Evolutionary conservation across 495 filamentous ascomycete genomes (phyloP), one percentile per base, ranked within the genome.

Genomic region (Penicillium canariense): DNA sequence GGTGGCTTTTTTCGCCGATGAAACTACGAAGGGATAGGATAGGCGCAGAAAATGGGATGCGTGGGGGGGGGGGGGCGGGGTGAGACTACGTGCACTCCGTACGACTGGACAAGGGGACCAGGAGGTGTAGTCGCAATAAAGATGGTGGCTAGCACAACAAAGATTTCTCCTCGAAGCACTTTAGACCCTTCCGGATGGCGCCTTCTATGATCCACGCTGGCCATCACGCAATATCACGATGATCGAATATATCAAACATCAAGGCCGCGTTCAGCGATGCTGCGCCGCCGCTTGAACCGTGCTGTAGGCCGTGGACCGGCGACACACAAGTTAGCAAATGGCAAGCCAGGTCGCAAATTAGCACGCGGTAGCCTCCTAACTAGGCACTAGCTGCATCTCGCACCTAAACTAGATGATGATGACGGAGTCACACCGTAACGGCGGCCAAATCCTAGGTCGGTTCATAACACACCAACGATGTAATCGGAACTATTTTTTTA

Each of bases 231-330:
- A 30, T 46, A 46, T 27, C 14, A 44, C n/a, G n/a, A n/a, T n/a
- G n/a, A n/a, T n/a, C n/a, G n/a, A n/a, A 2, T 14, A 1, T 14
- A 8, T 40, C 36, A 40, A 60, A 65, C 55, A 28, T 60, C 60
- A 30, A 66, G 31, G 65, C 60, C 17, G 63, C 62, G 54, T 66
- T 61, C 6, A 68, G 52, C 23, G 59, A 32, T 65, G 62, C 26
- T 54, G 49, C 15, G 62, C 44, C 23, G 59, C 62, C 11, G 49
- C 36, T 32, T 52, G 52, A 39, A 65, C 55, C 1, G 56, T 65
- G 0, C 31, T 38, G 39, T 58, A 65, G 1, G 61, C 58, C n/a
- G 42, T 44, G 26, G 30, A 20, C 1, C 49, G 61, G n/a, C n/a
- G n/a, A n/a, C n/a, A n/a, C n/a, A n/a, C n/a, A n/a, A n/a, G n/a